Evolutionary conservation across 108 stramenopile genomes (phyloP).

Genomic region (Epithemia pelagica): DNA sequence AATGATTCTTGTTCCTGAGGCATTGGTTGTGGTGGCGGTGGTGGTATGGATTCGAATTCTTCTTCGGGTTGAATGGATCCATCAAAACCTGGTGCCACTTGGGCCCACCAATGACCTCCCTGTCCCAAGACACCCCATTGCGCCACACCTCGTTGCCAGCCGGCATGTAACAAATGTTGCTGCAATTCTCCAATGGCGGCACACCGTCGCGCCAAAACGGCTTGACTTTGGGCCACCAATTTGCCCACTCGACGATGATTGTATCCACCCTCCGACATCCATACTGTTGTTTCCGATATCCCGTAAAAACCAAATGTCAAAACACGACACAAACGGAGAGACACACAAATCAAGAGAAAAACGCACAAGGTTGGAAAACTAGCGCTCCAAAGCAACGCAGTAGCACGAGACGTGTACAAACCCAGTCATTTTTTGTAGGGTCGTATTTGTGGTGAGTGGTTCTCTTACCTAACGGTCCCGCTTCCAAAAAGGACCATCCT

Average conservation of each 20-base stretch:
- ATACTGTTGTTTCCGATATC: constrained; percentile 20
- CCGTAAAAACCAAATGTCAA: neutral
- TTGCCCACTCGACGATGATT: constrained; percentile 58
- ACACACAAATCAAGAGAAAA: neutral
- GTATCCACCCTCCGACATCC: constrained; percentile 49
- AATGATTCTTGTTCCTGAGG: neutral
- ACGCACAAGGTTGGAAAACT: neutral
- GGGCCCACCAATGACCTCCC: constrained; percentile 65
- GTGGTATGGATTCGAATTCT: neutral
- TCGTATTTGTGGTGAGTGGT: neutral
- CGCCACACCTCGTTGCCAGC: constrained; percentile 76
- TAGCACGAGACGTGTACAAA: too few species aligned
- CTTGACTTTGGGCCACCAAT: constrained; percentile 80
- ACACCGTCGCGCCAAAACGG: constrained; percentile 72
- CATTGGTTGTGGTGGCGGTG: neutral
- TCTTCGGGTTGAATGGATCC: constrained; percentile 33
- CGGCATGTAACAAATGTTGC: constrained; percentile 59
- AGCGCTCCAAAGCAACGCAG: too few species aligned
- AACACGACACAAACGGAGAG: neutral
- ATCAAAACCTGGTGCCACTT: constrained; percentile 48
- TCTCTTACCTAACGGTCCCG: constrained; percentile 43
- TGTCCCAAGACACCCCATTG: constrained; percentile 80
- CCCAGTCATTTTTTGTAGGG: neutral
- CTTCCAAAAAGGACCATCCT: constrained; percentile 67
- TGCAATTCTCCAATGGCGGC: constrained; percentile 78